phyloP scores from a whole-genome alignment of 305 asterid genomes.

The Salvia sclarea region DNA sequence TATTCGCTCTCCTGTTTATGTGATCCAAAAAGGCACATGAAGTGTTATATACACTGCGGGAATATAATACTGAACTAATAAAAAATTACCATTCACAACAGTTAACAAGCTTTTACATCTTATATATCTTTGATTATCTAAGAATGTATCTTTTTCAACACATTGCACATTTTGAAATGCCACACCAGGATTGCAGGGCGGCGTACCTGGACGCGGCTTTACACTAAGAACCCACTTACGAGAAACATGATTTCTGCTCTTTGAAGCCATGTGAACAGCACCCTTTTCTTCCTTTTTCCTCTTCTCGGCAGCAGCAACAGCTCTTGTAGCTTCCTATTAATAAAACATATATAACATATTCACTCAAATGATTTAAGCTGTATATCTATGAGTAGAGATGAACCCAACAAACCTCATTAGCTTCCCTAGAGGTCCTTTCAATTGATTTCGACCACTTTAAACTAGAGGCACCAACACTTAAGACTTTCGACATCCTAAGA shows the following conservation, averaged over 20 bases:
- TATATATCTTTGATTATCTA: slow-evolving; percentile 12
- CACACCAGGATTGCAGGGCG: slow-evolving; percentile 80
- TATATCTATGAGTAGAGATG: slow-evolving; percentile 28
- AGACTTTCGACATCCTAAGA: slow-evolving; percentile 74
- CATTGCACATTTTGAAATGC: slow-evolving; percentile 39
- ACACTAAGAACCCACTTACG: slow-evolving; percentile 83
- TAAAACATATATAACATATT: slow-evolving; percentile 28
- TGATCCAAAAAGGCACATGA: slow-evolving; percentile 31
- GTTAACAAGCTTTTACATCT: slow-evolving; percentile 1
- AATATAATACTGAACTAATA: slow-evolving; percentile 24
- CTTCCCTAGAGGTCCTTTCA: slow-evolving; percentile 76
- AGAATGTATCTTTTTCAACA: slow-evolving; percentile 17
- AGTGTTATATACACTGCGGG: slow-evolving; percentile 27
- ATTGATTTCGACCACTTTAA: slow-evolving; percentile 98
- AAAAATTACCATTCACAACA: slow-evolving; percentile 14
- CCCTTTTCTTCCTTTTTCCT: slow-evolving; percentile 59
- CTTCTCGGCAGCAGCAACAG: slow-evolving; percentile 76
- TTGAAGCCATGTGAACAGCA: slow-evolving; percentile 45
- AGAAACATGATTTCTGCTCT: slow-evolving; percentile 65
- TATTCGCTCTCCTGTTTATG: slow-evolving; percentile 78
- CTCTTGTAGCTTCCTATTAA: slow-evolving; percentile 75
- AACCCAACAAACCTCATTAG: slow-evolving; percentile 65
- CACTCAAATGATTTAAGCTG: slow-evolving; percentile 22
- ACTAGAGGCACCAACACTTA: slow-evolving; percentile 75
- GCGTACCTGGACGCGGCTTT: slow-evolving; percentile 77